A percentile compares a stretch with the other conserved stretches of the same genome.
Conservation (phyloP, 768 basidiomycete species). For the Trametes meyenii region DNA sequence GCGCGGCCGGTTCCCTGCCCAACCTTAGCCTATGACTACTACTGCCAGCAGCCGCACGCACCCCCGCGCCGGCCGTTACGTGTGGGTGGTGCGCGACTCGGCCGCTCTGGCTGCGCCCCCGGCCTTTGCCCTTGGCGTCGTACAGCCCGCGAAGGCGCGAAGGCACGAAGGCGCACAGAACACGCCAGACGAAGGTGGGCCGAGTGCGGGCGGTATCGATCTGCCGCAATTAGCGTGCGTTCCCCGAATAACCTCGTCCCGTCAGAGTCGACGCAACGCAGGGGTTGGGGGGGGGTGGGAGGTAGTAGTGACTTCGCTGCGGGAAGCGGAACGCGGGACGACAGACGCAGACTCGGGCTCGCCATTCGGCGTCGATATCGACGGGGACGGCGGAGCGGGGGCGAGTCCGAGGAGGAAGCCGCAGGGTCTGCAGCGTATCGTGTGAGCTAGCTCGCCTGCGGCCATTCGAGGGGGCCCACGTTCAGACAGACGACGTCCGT, state of each 20-base stretch:
- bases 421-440: background rate
- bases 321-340: background rate
- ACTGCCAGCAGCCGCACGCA: no score
- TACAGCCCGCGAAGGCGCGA: background rate
- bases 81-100: background rate
- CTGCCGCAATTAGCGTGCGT: no score
- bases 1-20: no score
- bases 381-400: background rate
- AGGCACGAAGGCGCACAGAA: background rate
- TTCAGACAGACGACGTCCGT: conserved; percentile 12
- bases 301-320: background rate
- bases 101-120: conserved; percentile 9
- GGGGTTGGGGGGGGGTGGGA: no score
- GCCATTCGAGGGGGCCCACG: conserved; percentile 20
- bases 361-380: no score
- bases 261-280: no score
- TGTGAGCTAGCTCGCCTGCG: conserved; percentile 10
- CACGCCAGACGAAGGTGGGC: background rate
- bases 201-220: conserved; percentile 1
- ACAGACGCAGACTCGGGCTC: no score
- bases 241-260: no score
- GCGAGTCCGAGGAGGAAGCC: background rate
- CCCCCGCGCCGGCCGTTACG: no score
- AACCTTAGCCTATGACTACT: no score
- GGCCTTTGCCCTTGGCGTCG: background rate